Conservation (phyloP, 2,329 filamentous ascomycete species). For the Fusarium burgessii region DNA sequence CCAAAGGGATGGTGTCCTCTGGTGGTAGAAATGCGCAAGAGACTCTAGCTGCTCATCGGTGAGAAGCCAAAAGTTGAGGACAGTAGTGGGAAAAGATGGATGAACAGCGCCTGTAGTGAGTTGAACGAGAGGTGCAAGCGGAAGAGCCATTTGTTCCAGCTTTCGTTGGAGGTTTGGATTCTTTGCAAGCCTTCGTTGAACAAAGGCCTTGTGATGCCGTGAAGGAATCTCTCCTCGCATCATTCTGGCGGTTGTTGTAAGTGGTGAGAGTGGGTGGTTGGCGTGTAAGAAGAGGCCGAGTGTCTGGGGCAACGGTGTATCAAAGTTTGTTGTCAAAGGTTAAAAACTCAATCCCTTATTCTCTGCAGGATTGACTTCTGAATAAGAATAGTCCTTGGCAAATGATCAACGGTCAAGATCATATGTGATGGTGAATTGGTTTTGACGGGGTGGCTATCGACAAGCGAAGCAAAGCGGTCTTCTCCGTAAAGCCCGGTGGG, state of each 20-base stretch:
- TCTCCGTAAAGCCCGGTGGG: conserved; percentile 23
- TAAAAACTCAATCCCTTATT: conserved; percentile 5
- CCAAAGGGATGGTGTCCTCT: conserved; percentile 68
- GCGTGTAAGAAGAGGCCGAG: background rate
- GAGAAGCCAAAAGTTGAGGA: conserved; percentile 80
- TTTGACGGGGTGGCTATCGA: conserved; percentile 33
- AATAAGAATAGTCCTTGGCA: conserved; percentile 11
- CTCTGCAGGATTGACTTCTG: conserved; percentile 2
- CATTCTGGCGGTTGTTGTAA: conserved; percentile 44
- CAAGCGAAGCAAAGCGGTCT: conserved; percentile 12
- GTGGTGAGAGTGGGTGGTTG: background rate
- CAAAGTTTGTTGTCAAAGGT: conserved; percentile 1
- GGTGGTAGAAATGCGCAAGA: conserved; percentile 79
- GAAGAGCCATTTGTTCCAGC: conserved; percentile 73
- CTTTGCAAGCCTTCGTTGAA: conserved; percentile 52
- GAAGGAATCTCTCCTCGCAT: conserved; percentile 50
- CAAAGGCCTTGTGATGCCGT: conserved; percentile 49
- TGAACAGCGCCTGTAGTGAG: conserved; percentile 72
- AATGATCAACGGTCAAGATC: conserved; percentile 17
- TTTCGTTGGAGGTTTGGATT: conserved; percentile 70
- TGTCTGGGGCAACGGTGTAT: background rate
- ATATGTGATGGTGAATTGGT: conserved; percentile 23
- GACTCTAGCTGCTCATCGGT: conserved; percentile 77
- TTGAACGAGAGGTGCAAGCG: conserved; percentile 75
- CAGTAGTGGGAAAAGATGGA: conserved; percentile 71